phyloP scores from a whole-genome alignment of 1,139 yeast species.

The Candida smagusa region DNA sequence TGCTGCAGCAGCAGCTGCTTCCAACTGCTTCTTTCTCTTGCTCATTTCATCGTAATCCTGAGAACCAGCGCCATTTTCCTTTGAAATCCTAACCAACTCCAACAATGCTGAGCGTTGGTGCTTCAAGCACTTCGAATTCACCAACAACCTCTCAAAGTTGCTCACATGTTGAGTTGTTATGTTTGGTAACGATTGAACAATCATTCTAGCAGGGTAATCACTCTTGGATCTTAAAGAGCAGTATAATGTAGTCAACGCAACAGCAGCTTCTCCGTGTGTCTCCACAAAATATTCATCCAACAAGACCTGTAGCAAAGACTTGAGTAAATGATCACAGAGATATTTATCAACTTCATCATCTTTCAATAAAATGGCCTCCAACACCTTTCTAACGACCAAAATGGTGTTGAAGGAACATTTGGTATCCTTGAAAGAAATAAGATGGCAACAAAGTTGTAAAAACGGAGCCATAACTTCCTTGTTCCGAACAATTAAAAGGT shows the following conservation, averaged over 20 bases:
- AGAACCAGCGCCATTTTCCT: conserved; percentile 22
- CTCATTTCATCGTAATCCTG: conserved; percentile 36
- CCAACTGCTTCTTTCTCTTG: conserved; percentile 50
- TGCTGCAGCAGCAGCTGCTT: conserved; percentile 33
- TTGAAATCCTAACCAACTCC: conserved; percentile 56
- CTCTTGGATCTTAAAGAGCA: conserved; percentile 65
- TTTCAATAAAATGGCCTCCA: conserved; percentile 60
- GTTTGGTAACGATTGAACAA: conserved; percentile 44
- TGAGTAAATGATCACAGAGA: conserved; percentile 56
- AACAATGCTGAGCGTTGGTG: conserved; percentile 74
- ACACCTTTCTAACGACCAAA: conserved; percentile 68
- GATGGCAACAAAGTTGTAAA: conserved; percentile 68
- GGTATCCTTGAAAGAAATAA: conserved; percentile 81
- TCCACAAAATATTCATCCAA: conserved; percentile 79
- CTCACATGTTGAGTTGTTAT: conserved; percentile 43
- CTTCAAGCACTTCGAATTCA: conserved; percentile 59
- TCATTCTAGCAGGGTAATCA: conserved; percentile 50
- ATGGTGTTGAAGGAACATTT: conserved; percentile 91
- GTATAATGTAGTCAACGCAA: conserved; percentile 77
- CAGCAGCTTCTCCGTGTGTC: conserved; percentile 87
- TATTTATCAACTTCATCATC: conserved; percentile 79
- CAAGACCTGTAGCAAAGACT: conserved; percentile 51
- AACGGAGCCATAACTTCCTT: conserved; percentile 75
- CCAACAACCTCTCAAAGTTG: conserved; percentile 58
- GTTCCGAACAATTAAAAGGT: conserved; percentile 62